Evolutionary conservation across 1,284 basidiomycete genomes (phyloP).

Genomic region (Sanghuangporus sanghuang): DNA sequence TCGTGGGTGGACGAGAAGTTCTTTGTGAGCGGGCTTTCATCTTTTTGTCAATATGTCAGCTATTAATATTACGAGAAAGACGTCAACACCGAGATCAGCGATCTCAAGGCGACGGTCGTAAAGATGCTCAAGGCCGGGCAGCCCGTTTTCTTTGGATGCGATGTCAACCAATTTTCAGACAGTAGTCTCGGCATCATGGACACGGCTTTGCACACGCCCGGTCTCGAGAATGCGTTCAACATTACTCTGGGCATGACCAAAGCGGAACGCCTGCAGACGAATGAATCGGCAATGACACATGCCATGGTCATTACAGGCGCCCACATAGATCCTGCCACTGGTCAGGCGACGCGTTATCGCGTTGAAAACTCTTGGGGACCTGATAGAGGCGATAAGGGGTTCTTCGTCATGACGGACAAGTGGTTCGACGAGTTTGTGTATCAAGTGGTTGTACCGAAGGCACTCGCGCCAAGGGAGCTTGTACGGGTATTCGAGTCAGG

Average conservation of each 20-base stretch:
- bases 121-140: conserved; percentile 85
- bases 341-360: conserved; percentile 82
- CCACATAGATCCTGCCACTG: conserved; percentile 69
- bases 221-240: conserved; percentile 47
- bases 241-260: conserved; percentile 64
- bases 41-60: neutral
- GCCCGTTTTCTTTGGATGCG: conserved; percentile 94
- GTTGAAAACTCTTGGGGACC: conserved; percentile 96
- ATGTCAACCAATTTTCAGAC: conserved; percentile 79
- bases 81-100: conserved; percentile 82
- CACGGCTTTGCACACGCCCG: conserved; percentile 72
- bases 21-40: conserved; percentile 53
- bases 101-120: conserved; percentile 78
- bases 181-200: conserved; percentile 79
- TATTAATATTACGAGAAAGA: conserved; percentile 40
- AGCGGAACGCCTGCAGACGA: conserved; percentile 76
- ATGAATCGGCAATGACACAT: conserved; percentile 88
- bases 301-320: conserved; percentile 93
- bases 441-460: conserved; percentile 83
- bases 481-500: conserved; percentile 73
- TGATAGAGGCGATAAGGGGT: conserved; percentile 79
- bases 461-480: conserved; percentile 74
- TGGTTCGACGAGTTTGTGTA: conserved; percentile 95
- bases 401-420: conserved; percentile 84
- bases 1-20: conserved; percentile 82